Evolutionary conservation across 2,329 filamentous ascomycete genomes (phyloP).

Genomic region (Davidsoniella australis): DNA sequence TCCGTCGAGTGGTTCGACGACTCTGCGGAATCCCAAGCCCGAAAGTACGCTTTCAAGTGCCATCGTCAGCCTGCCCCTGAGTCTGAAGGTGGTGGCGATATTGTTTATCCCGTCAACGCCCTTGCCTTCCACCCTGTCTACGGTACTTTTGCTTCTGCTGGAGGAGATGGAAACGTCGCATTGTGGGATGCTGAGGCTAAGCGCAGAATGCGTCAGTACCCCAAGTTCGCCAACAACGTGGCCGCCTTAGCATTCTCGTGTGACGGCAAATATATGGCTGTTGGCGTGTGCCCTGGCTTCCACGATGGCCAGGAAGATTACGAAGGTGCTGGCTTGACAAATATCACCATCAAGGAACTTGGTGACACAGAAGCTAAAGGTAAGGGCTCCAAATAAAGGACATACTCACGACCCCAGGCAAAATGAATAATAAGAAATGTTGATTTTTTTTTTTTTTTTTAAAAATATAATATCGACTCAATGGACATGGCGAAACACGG

Average conservation of each 20-base stretch:
- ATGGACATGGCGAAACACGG: neutral
- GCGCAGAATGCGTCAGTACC: conserved; percentile 76
- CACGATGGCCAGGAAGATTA: conserved; percentile 76
- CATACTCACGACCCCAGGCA: neutral
- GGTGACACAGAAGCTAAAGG: conserved; percentile 77
- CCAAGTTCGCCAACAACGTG: conserved; percentile 64
- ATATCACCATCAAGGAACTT: conserved; percentile 68
- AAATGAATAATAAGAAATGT: conserved; percentile 3
- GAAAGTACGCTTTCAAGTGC: conserved; percentile 98
- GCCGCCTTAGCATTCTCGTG: conserved; percentile 60
- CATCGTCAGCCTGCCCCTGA: conserved; percentile 60
- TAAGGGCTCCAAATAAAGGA: conserved; percentile 50
- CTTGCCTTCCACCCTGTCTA: conserved; percentile 70
- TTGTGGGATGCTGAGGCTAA: conserved; percentile 88
- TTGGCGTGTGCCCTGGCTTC: conserved; percentile 72
- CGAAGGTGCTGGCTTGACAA: conserved; percentile 51
- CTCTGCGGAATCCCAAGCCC: conserved; percentile 64
- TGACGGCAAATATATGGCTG: conserved; percentile 61
- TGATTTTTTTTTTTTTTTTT: neutral
- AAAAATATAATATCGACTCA: conserved; percentile 5
- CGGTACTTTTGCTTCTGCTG: conserved; percentile 77
- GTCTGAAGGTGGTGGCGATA: conserved; percentile 42
- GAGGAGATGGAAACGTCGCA: conserved; percentile 80
- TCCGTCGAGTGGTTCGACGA: conserved; percentile 98
- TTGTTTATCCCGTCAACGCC: conserved; percentile 84